Percentiles rank a stretch among this genome's conserved stretches.
These are phyloP conservation scores for Fusarium sp. DNA, from an alignment of 2,329 filamentous ascomycete genomes.

Conservation along the genomic window DNA sequence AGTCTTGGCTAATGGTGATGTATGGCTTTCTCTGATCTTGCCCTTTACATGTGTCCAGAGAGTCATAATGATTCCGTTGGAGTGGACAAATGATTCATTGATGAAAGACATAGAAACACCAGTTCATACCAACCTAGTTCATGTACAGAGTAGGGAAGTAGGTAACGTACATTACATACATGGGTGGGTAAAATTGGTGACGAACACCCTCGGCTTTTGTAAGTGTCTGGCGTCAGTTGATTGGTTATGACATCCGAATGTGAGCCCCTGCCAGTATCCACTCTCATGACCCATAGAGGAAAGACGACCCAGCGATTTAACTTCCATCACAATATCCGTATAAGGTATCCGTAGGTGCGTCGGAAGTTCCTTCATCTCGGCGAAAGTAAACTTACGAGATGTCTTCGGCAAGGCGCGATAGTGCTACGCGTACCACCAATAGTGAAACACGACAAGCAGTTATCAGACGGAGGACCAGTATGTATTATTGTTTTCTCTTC, in stretches of 20 bases:
- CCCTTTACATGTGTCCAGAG: background rate
- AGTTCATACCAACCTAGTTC: background rate
- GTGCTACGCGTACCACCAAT: background rate
- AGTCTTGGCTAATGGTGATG: background rate
- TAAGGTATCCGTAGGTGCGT: background rate
- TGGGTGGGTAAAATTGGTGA: background rate
- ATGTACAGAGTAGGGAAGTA: background rate
- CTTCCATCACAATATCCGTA: background rate
- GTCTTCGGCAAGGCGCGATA: constrained; percentile 17
- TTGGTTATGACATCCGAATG: constrained; percentile 7
- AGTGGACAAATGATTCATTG: background rate
- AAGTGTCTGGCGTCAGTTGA: background rate
- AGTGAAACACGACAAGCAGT: background rate
- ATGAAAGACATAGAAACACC: background rate
- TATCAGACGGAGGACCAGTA: constrained; percentile 30
- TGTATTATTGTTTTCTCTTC: constrained; percentile 12
- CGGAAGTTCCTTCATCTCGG: constrained; percentile 16
- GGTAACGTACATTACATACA: background rate
- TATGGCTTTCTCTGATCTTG: background rate
- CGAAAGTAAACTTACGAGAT: constrained; percentile 10
- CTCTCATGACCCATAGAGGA: background rate
- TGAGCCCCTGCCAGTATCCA: background rate
- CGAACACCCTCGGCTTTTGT: background rate
- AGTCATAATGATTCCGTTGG: background rate
- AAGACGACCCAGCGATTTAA: background rate